A percentile compares a stretch with the other conserved stretches of the same genome.
phyloP scores from a whole-genome alignment of 495 filamentous ascomycete genomes.

The Xylaria intraflava region DNA sequence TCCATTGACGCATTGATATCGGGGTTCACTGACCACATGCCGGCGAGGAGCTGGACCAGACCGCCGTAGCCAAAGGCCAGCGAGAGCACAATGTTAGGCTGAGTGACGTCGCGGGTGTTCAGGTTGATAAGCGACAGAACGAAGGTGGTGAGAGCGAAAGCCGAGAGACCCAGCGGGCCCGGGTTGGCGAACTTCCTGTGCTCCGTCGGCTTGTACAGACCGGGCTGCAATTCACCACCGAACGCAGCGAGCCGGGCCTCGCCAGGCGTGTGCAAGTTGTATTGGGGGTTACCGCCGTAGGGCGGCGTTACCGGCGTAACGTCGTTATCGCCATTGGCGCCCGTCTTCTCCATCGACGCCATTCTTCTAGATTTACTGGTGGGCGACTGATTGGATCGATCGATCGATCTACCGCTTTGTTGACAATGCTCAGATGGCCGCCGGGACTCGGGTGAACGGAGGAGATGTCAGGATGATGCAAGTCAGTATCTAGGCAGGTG shows the following conservation, averaged over 20 bases:
- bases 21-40: conserved; percentile 80
- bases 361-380: not conserved
- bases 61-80: conserved; percentile 78
- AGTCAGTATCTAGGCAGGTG: too few relatives aligned
- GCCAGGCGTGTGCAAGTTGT: conserved; percentile 58
- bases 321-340: conserved; percentile 22
- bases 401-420: too few relatives aligned
- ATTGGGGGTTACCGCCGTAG: conserved; percentile 63
- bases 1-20: not conserved
- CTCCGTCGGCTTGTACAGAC: conserved; percentile 72
- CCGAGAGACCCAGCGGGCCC: conserved; percentile 75
- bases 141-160: conserved; percentile 95
- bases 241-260: conserved; percentile 67
- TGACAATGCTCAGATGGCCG: too few relatives aligned
- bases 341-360: conserved; percentile 22
- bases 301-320: conserved; percentile 27
- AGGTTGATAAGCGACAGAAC: conserved; percentile 84
- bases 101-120: conserved; percentile 49
- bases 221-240: conserved; percentile 94
- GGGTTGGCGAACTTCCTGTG: conserved; percentile 81
- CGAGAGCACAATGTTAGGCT: conserved; percentile 63
- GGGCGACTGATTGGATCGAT: too few relatives aligned
- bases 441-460: too few relatives aligned
- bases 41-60: conserved; percentile 83
- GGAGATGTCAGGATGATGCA: too few relatives aligned